These are phyloP conservation scores for Candida maesae DNA, from an alignment of 805 yeast genomes.

Conservation along the genomic window DNA sequence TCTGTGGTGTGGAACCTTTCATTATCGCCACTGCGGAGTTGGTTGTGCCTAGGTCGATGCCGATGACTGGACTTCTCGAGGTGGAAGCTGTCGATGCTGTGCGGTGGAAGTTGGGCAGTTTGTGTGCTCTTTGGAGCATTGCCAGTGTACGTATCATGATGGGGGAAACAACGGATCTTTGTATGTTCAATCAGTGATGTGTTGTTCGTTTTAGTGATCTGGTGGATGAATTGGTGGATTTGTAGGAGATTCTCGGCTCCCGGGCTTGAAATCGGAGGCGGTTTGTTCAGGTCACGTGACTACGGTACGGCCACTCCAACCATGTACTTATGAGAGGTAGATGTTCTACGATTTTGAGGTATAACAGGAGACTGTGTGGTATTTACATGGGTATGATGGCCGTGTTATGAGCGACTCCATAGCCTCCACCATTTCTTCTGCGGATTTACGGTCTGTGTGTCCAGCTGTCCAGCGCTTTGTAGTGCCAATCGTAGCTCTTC, in stretches of 20 bases:
- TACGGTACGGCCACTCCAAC: no score
- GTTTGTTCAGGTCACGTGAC: no score
- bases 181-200: no score
- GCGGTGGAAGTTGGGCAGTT: neutral
- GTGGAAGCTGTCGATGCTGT: neutral
- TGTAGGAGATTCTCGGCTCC: no score
- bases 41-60: slow-evolving; percentile 83
- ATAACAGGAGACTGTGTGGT: neutral
- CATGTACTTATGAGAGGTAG: no score
- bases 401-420: neutral
- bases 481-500: slow-evolving; percentile 8
- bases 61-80: slow-evolving; percentile 44
- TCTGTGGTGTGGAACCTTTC: slow-evolving; percentile 57
- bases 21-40: slow-evolving; percentile 82
- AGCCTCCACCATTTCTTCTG: neutral
- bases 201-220: no score
- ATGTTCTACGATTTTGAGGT: neutral
- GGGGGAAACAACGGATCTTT: no score
- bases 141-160: no score
- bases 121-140: no score
- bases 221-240: no score
- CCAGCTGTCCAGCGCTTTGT: slow-evolving; percentile 2
- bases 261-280: no score
- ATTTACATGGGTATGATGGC: neutral
- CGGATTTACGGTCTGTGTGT: neutral